Evolutionary conservation across 1,284 basidiomycete species (phyloP).

Genomic region (Fistulinella staudtii): DNA sequence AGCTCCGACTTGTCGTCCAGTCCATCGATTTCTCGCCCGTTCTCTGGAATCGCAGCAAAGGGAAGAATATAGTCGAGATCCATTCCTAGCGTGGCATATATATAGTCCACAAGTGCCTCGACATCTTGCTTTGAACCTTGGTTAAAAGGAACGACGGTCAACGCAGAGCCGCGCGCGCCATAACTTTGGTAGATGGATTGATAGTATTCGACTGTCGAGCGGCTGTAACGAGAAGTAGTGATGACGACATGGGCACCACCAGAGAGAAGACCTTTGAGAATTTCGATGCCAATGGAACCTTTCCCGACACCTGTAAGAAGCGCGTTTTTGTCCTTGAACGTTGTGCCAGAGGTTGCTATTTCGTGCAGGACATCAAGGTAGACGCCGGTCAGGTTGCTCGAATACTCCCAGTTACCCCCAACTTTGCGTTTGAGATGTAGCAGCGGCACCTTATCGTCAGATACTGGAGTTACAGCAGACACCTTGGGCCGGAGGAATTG

Average conservation of each 20-base stretch:
- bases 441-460: conserved; percentile 90
- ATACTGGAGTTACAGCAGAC: conserved; percentile 70
- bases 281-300: conserved; percentile 96
- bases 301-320: conserved; percentile 96
- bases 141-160: conserved; percentile 98
- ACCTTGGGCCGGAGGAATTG: conserved; percentile 92
- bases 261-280: conserved; percentile 93
- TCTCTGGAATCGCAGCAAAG: conserved; percentile 97
- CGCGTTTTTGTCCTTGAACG: conserved; percentile 98
- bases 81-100: conserved; percentile 90
- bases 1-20: conserved; percentile 97
- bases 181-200: conserved; percentile 96
- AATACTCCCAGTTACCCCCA: conserved; percentile 95
- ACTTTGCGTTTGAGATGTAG: conserved; percentile 97
- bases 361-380: conserved; percentile 97
- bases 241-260: conserved; percentile 96
- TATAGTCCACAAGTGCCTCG: conserved; percentile 96
- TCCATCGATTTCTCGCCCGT: conserved; percentile 95
- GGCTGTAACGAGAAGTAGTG: conserved; percentile 94
- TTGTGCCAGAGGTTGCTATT: conserved; percentile 96
- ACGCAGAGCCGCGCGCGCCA: conserved; percentile 90
- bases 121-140: conserved; percentile 98
- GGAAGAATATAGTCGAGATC: conserved; percentile 98
- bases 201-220: conserved; percentile 96
- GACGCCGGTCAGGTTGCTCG: conserved; percentile 91